Conservation (phyloP, 2,329 filamentous ascomycete species). For the Mycosphaerella arachidis region DNA sequence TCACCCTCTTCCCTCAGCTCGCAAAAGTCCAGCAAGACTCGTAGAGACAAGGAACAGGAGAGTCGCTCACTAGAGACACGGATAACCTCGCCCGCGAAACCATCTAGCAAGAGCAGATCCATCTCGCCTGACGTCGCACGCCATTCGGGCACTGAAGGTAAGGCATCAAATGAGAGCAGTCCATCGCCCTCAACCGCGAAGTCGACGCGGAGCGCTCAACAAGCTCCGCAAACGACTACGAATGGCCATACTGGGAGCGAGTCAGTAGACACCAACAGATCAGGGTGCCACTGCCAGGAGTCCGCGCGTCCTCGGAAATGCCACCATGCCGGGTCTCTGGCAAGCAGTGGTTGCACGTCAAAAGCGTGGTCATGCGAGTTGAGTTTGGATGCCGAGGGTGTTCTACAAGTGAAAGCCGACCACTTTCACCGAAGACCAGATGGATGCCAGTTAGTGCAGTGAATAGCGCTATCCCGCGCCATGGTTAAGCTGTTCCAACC, state of each 20-base stretch:
- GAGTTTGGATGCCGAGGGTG: not conserved
- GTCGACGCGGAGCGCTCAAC: not conserved
- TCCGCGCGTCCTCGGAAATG: not conserved
- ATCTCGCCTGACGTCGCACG: not conserved
- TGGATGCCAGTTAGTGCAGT: not conserved
- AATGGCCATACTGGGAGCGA: not conserved
- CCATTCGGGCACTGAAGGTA: not conserved
- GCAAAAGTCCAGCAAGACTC: not conserved
- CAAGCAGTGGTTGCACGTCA: not conserved
- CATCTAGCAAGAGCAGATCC: not conserved
- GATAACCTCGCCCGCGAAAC: not conserved
- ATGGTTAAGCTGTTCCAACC: too few relatives aligned
- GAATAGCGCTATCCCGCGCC: too few relatives aligned
- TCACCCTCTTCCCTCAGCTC: not conserved
- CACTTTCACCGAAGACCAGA: not conserved
- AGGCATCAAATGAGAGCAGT: not conserved
- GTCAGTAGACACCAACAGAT: not conserved
- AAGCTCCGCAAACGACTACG: not conserved
- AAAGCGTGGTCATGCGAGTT: constrained; percentile 2
- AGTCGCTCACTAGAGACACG: not conserved
- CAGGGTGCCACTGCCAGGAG: not conserved
- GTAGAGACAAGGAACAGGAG: not conserved
- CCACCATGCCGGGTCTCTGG: not conserved
- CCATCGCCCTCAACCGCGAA: not conserved
- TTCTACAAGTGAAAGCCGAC: not conserved